Evolutionary conservation across 352 stramenopile species (phyloP), one percentile per base, ranked within the genome.

Genomic region (Phytophthora citricola): DNA sequence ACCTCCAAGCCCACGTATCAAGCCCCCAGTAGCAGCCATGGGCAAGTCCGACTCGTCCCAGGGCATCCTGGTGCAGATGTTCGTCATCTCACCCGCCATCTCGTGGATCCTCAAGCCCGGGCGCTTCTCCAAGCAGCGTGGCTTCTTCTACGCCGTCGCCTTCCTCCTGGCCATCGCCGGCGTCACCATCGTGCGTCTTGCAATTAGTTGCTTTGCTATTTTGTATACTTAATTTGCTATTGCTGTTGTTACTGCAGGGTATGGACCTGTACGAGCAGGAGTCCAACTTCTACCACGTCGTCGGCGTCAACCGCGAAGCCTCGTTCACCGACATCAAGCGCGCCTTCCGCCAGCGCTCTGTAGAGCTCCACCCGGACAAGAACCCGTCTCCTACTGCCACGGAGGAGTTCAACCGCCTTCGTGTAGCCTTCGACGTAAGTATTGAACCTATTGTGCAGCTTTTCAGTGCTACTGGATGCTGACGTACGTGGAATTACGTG

Each of bases 351-450:
- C 79, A 86, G 59, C 85, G 97, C 26, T 97, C 90, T 7, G 78
- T 99, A 14, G 91, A 98, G 76, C 84, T 99, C 22, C 97, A 99
- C 62, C 97, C 97, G 2, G 97, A 99, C 79, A 99, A 99, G 79
- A 99, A 99, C 75, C 88, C 90, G 48, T 97, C 91, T 27, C 88
- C 92, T 12, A 88, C 84, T 26, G 97, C 97, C 5, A 85, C 85
- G 0, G 90, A 97, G 40, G 85, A 98, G 52, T 99, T 99, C 70
- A 96, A 97, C 56, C 76, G 82, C 36, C 78, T 99, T 43, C 98
- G 98, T 60, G 78, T 98, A 58, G 94, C 94, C 3, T 98, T 98
- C 68, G 96, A 99, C 75, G 91, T 98, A 64, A 44, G 72, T 69
- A 26, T 5, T 62, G n/a, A 8, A 60, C 20, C 22, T 44, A 3